Base-by-base conservation (phyloP, 176 grass and related monocot species). In the Aegilops sharonensis region DNA sequence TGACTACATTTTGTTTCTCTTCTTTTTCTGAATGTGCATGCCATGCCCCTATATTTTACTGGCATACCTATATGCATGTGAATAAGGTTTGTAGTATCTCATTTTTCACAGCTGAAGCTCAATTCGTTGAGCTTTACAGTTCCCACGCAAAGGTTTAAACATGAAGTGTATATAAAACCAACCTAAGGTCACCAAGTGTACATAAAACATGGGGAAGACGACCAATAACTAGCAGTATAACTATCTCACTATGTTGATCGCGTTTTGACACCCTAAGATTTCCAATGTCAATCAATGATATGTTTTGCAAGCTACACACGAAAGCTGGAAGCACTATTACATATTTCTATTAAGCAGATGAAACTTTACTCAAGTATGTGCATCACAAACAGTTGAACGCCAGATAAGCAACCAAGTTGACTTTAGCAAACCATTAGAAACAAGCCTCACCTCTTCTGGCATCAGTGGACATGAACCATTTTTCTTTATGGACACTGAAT, bases 401-500 rank as follows among this genome's bases (percentile, higher is more conserved):
- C 54, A 70, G 43, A 42, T 78, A 64, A 80, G 25, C 35, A 21
- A 81, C 21, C 35, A 83, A 61, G 32, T 64, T 39, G 45, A 82
- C 12, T 68, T 71, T 50, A 72, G 13, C 9, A 15, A n/a, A 52
- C 15, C 32, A 65, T 79, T 81, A 91, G 25, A 57, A 80, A 36
- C 36, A 78, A 59, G 80, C 64, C 83, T 89, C 56, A 99, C 97
- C 97, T 99, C 97, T 91, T 99, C 92, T 83, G 97, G 94, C 88
- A 97, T 93, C 73, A 99, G 89, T 80, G 97, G 97, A 64, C 97
- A 99, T 79, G 89, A 94, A 83, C 94, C 97, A 88, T 86, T 91
- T 86, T 67, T 83, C 90, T 99, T 96, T 86, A 89, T 88, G 84
- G 94, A 82, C 50, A 96, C 77, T 59, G 97, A 99, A 94, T 99